Conservation (phyloP, 1,284 basidiomycete genomes). For the Ceratobasidium sp. region DNA sequence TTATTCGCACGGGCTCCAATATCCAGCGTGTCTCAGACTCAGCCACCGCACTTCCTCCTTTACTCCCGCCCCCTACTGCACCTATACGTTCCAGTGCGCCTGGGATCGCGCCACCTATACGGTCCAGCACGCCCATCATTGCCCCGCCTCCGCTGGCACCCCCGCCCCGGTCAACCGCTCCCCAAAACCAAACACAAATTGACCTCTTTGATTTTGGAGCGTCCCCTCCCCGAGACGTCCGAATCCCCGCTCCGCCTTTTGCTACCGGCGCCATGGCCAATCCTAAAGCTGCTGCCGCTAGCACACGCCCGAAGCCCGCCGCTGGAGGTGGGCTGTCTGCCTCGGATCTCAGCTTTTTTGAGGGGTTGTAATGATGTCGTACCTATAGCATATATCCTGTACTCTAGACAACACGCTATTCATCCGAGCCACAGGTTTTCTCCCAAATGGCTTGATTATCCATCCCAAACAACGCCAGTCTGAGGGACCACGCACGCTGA, state of each 20-base stretch:
- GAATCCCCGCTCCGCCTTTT: conserved; percentile 14
- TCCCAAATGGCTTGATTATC: no score
- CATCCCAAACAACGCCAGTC: no score
- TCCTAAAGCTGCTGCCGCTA: conserved; percentile 1
- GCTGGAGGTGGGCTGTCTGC: conserved; percentile 30
- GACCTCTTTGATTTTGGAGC: conserved; percentile 42
- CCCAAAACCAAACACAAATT: conserved; percentile 9
- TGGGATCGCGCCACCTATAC: not conserved
- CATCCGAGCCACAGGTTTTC: conserved; percentile 7
- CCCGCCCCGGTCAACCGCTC: not conserved
- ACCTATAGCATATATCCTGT: conserved; percentile 10
- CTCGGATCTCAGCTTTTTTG: conserved; percentile 41
- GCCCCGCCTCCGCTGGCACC: conserved; percentile 17
- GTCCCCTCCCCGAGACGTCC: conserved; percentile 24
- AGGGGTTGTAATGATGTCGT: conserved; percentile 20
- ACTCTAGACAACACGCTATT: conserved; percentile 37
- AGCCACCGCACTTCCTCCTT: conserved; percentile 5
- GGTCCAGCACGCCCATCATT: conserved; percentile 6
- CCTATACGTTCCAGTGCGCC: not conserved
- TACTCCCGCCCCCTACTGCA: conserved; percentile 22
- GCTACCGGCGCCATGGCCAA: not conserved
- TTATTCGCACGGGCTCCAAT: conserved; percentile 29
- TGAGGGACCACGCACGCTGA: no score
- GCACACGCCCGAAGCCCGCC: not conserved
- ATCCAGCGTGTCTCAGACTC: conserved; percentile 18